Evolutionary conservation across 345 rosid species (phyloP).

Genomic region (Rhizophora apiculata): DNA sequence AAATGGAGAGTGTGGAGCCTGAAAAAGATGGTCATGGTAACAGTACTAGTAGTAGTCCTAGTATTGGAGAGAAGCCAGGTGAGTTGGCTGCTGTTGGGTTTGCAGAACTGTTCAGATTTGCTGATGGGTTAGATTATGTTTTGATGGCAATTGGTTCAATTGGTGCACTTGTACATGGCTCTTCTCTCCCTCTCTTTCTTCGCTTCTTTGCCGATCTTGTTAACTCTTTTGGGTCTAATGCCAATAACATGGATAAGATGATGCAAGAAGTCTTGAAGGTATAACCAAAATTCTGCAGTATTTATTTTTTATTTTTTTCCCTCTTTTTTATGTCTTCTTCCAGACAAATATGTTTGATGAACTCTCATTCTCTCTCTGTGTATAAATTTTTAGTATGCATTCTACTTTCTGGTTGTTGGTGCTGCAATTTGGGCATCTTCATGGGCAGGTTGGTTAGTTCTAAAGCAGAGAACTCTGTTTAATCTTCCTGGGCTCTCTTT

Average conservation of each 20-base stretch:
- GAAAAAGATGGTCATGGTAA: conserved; percentile 23
- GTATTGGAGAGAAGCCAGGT: conserved; percentile 40
- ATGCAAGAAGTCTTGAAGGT: conserved; percentile 97
- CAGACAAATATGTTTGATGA: not conserved
- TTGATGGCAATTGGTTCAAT: conserved; percentile 95
- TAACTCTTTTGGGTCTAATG: conserved; percentile 94
- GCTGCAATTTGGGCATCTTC: conserved; percentile 99
- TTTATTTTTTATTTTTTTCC: too few species aligned
- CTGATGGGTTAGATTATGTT: conserved; percentile 87
- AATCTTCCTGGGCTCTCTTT: conserved; percentile 2
- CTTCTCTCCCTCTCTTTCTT: conserved; percentile 86
- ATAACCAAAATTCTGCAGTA: not conserved
- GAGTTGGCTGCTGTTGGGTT: conserved; percentile 63
- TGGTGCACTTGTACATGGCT: conserved; percentile 94
- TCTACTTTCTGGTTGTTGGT: conserved; percentile 94
- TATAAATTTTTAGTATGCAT: conserved; percentile 60
- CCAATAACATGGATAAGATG: conserved; percentile 89
- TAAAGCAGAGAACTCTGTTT: not conserved
- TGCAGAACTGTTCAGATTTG: conserved; percentile 86
- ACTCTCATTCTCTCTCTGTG: not conserved
- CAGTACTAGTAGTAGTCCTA: not conserved
- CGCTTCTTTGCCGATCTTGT: conserved; percentile 99
- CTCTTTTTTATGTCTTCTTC: not conserved
- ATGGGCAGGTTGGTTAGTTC: conserved; percentile 65
- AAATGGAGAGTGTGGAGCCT: conserved; percentile 61